Base-by-base conservation (phyloP, 2,329 filamentous ascomycete genomes). In the Claviceps monticola region DNA sequence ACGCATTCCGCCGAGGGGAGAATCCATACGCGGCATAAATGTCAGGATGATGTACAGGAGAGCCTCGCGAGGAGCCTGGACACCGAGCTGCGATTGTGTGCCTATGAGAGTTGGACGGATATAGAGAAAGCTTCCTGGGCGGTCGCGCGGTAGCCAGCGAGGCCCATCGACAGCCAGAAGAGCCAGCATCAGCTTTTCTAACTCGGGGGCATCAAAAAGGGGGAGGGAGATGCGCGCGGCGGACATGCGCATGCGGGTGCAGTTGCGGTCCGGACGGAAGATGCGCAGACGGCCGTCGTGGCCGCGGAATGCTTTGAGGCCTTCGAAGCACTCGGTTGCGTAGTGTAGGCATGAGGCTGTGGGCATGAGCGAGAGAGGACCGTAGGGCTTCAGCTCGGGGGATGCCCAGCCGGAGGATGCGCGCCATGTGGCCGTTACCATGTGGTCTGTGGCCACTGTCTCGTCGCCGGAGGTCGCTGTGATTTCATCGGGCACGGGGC, bases 271-370 rank as follows among this genome's bases (percentile, higher is more conserved):
- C 0, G 86, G 83, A n/a, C 86, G 82, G 76, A 91, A 91, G 52
- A 90, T 71, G 54, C 86, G 82, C 51, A 90, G 75, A 60, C 77
- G 78, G 60, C 83, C 83, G 65, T 91, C 85, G 58, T 77, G 77
- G 52, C 88, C 88, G 49, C 88, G 82, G 74, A 88, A 94, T 49
- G 81, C 79, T 69, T 94, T 95, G 60, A 78, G 70, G 13, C 88
- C 88, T 70, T 95, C 88, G 70, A 94, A 95, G 68, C 88, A 94
- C 68, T 91, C 85, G 47, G 88, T 94, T 11, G 88, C 88, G 69
- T 95, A 95, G 74, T 95, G 88, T 54, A 95, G 76, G 55, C 83
- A 82, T 3, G 82, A 86, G 14, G 88, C 86, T 4, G 84, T 90
- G 38, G 88, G 88, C 72, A 88, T 84, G 61, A 95, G 80, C 56